phyloP scores from a whole-genome alignment of 108 stramenopile genomes.

The Ochromonas danica region DNA sequence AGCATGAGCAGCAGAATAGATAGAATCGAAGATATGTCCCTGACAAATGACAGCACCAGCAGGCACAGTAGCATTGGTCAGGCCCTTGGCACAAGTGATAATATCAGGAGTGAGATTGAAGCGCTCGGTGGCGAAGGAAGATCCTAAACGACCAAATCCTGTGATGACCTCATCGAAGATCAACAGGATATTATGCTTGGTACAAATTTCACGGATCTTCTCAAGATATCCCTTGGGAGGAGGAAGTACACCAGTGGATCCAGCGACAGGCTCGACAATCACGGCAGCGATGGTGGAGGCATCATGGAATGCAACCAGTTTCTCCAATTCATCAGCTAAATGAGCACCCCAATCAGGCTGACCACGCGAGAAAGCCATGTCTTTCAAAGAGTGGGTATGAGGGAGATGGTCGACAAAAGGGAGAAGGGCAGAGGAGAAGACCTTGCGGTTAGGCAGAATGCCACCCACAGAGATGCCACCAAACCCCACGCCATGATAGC shows the following conservation, averaged over 20 bases:
- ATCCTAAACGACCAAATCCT: slow-evolving; percentile 80
- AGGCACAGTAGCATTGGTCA: slow-evolving; percentile 33
- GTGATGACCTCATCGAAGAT: slow-evolving; percentile 85
- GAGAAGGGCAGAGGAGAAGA: slow-evolving; percentile 58
- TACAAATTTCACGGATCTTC: slow-evolving; percentile 64
- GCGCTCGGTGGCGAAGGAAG: slow-evolving; percentile 18
- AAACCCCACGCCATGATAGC: slow-evolving; percentile 84
- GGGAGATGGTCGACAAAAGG: slow-evolving; percentile 63
- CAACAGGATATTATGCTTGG: slow-evolving; percentile 67
- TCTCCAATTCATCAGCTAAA: slow-evolving; percentile 40
- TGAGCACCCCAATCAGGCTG: slow-evolving; percentile 31
- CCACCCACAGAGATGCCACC: slow-evolving; percentile 84
- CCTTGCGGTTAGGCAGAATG: slow-evolving; percentile 77
- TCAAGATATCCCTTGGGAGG: slow-evolving; percentile 51
- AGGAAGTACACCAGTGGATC: slow-evolving; percentile 74
- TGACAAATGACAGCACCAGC: slow-evolving; percentile 31
- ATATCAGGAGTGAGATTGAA: slow-evolving; percentile 36
- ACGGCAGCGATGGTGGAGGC: slow-evolving; percentile 73
- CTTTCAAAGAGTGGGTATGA: slow-evolving; percentile 45
- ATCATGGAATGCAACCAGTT: slow-evolving; percentile 45
- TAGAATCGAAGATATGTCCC: slow-evolving; percentile 30
- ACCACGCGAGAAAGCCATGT: slow-evolving; percentile 35
- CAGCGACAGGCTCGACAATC: slow-evolving; percentile 83
- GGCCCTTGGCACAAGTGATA: slow-evolving; percentile 35
- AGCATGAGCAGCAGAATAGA: not conserved